Evolutionary conservation across 176 grass and related monocot species (phyloP).

Genomic region (Zizania latifolia): DNA sequence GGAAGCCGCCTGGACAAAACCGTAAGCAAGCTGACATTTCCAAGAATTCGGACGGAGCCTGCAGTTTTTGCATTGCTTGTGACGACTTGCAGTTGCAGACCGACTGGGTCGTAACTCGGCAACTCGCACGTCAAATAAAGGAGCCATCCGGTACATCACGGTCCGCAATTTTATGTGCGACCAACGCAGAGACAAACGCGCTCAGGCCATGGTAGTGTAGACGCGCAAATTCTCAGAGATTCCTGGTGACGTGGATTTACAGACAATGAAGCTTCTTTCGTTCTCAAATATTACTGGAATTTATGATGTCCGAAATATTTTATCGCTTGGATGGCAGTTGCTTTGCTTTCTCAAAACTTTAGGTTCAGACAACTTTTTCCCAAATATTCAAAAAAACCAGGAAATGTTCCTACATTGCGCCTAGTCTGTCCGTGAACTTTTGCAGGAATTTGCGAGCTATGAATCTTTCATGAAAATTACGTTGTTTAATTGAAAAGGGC

Average conservation of each 20-base stretch:
- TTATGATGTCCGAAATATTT: too few relatives aligned
- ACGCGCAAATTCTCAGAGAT: not conserved
- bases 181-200: not conserved
- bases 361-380: too few relatives aligned
- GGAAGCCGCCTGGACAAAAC: conserved; percentile 23
- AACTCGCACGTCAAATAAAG: conserved; percentile 30
- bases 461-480: too few relatives aligned
- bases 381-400: too few relatives aligned
- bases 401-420: too few relatives aligned
- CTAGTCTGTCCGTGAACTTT: too few relatives aligned
- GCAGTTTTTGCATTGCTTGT: not conserved
- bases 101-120: conserved; percentile 40
- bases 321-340: too few relatives aligned
- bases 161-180: not conserved
- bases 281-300: too few relatives aligned
- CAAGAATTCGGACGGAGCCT: not conserved
- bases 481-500: too few relatives aligned
- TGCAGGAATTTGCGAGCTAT: too few relatives aligned
- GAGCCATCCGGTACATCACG: conserved; percentile 14
- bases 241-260: not conserved
- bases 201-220: not conserved
- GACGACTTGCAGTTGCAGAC: conserved; percentile 11
- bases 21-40: conserved; percentile 17
- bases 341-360: too few relatives aligned
- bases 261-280: too few relatives aligned